Evolutionary conservation across 306 rosid species (phyloP).

Genomic region (Sphenostylis stenocarpa): DNA sequence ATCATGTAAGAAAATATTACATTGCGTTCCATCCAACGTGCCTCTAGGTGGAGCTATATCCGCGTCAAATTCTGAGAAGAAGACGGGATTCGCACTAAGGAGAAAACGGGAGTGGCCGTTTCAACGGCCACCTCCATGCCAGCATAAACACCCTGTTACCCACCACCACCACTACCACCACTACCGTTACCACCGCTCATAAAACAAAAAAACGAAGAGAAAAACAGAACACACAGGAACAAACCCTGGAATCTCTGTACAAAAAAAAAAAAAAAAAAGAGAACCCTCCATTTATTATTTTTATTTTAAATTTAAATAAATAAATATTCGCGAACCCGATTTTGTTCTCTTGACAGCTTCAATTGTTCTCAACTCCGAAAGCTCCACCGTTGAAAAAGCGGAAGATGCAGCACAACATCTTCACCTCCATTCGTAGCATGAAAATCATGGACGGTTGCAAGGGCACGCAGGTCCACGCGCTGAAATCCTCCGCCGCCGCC

Average conservation of each 20-base stretch:
- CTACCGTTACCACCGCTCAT: not conserved
- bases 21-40: not conserved
- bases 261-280: not conserved
- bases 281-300: not conserved
- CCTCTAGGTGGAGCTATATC: not conserved
- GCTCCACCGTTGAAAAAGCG: not conserved
- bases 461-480: not conserved
- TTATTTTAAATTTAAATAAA: not conserved
- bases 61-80: not conserved
- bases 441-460: not conserved
- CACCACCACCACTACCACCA: not conserved
- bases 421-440: not conserved
- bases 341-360: not conserved
- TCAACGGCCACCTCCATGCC: not conserved
- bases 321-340: not conserved
- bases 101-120: not conserved
- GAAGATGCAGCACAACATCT: constrained; percentile 9
- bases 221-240: not conserved
- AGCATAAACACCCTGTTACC: not conserved
- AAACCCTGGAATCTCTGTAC: not conserved
- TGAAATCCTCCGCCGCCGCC: not conserved
- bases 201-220: not conserved
- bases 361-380: not conserved
- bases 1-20: not conserved
- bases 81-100: not conserved